These are phyloP conservation scores for Starmerella bombi DNA, from an alignment of 805 yeast genomes.

Conservation along the genomic window DNA sequence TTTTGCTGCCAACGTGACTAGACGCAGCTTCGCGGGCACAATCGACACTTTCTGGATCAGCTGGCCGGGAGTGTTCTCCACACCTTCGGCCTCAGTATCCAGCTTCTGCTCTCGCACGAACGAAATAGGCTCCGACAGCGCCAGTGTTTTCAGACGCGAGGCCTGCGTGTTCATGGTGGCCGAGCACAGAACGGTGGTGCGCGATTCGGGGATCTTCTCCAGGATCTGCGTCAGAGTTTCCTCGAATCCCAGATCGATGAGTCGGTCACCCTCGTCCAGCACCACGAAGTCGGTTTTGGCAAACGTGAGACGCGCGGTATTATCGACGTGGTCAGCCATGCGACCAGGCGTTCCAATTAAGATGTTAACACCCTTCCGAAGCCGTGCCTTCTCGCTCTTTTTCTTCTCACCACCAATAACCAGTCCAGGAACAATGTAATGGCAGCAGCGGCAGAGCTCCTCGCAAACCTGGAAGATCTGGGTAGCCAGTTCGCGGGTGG, in stretches of 20 bases:
- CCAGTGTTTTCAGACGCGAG: slow-evolving; percentile 62
- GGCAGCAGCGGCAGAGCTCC: slow-evolving; percentile 58
- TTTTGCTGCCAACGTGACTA: slow-evolving; percentile 63
- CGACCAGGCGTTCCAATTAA: slow-evolving; percentile 98
- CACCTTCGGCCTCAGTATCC: slow-evolving; percentile 7
- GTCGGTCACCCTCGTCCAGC: slow-evolving; percentile 90
- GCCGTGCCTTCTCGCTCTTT: slow-evolving; percentile 88
- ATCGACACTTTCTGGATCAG: slow-evolving; percentile 64
- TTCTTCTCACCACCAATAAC: slow-evolving; percentile 98
- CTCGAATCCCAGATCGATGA: slow-evolving; percentile 93
- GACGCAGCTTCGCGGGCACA: slow-evolving; percentile 82
- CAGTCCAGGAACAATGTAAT: slow-evolving; percentile 84
- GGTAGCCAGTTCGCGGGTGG: slow-evolving; percentile 87
- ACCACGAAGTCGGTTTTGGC: slow-evolving; percentile 74
- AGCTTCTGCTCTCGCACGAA: slow-evolving; percentile 39
- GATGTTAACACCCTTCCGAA: slow-evolving; percentile 89
- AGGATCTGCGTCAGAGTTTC: slow-evolving; percentile 76
- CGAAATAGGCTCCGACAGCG: slow-evolving; percentile 54
- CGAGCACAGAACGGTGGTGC: slow-evolving; percentile 78
- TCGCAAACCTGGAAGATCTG: slow-evolving; percentile 80
- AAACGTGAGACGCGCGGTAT: slow-evolving; percentile 63
- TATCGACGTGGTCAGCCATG: slow-evolving; percentile 83
- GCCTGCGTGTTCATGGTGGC: slow-evolving; percentile 84
- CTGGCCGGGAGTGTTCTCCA: slow-evolving; percentile 72
- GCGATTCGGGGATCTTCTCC: slow-evolving; percentile 43